Evolutionary conservation across 768 basidiomycete genomes (phyloP).

Genomic region (Lactarius hatsudake): DNA sequence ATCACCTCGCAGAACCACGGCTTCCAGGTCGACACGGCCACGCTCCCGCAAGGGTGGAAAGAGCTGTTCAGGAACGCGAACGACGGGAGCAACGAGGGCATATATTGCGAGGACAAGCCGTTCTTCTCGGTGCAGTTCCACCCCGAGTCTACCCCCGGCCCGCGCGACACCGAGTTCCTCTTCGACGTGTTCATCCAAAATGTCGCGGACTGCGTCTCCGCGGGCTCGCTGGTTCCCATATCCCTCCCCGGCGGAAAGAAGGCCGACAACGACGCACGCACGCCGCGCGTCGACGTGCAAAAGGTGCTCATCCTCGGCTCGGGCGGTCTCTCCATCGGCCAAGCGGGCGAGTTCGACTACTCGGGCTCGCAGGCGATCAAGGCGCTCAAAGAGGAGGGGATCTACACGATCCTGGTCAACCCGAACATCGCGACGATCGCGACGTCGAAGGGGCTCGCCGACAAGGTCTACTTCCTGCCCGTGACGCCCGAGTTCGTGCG

Average conservation of each 20-base stretch:
- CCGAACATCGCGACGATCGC: constrained; percentile 99
- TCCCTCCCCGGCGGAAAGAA: constrained; percentile 76
- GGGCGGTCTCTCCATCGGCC: constrained; percentile 96
- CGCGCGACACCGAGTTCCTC: constrained; percentile 96
- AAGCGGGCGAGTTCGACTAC: constrained; percentile 99
- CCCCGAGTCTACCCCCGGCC: constrained; percentile 95
- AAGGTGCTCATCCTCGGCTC: constrained; percentile 98
- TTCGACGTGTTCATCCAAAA: constrained; percentile 97
- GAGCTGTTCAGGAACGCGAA: constrained; percentile 96
- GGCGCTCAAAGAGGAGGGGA: constrained; percentile 97
- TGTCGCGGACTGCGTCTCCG: constrained; percentile 67
- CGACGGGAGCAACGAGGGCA: constrained; percentile 96
- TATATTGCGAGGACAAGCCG: constrained; percentile 88
- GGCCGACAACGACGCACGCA: constrained; percentile 73
- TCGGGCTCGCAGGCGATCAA: constrained; percentile 99
- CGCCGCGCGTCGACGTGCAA: constrained; percentile 71
- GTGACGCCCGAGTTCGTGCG: constrained; percentile 97
- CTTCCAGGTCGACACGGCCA: constrained; percentile 82
- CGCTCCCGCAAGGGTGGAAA: constrained; percentile 84
- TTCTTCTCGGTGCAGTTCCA: constrained; percentile 99
- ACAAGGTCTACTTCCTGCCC: constrained; percentile 99
- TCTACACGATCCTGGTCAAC: constrained; percentile 98
- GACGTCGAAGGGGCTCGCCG: constrained; percentile 94
- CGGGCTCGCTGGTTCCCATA: constrained; percentile 54
- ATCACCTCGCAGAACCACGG: constrained; percentile 99